phyloP scores from a whole-genome alignment of 441 rosid species.

The Mallotus japonicus region DNA sequence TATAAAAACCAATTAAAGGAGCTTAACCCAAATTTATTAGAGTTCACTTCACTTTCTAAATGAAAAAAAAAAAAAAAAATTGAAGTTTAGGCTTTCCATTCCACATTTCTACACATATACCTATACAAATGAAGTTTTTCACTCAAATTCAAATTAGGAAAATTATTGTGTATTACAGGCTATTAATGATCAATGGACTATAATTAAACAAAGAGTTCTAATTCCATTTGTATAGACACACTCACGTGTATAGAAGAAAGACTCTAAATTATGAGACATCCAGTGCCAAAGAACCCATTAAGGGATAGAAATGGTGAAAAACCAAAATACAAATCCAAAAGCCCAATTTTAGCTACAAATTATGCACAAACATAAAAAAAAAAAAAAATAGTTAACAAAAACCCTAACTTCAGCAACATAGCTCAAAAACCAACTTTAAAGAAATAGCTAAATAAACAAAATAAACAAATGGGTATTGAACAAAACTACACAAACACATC shows the following conservation, averaged over 20 bases:
- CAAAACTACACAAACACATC: constrained; percentile 9
- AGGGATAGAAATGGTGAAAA: neutral
- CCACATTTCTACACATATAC: neutral
- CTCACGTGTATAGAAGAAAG: no score
- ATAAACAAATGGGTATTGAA: constrained; percentile 21
- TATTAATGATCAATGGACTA: no score
- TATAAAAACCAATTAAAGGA: constrained; percentile 1
- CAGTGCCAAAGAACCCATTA: neutral
- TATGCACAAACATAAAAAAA: neutral
- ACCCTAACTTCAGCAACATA: constrained; percentile 2
- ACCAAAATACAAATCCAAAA: neutral
- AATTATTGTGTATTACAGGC: no score
- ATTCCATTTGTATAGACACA: no score
- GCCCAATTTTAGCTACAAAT: neutral
- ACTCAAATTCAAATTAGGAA: no score
- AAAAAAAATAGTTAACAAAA: no score
- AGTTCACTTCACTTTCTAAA: neutral
- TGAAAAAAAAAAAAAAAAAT: neutral
- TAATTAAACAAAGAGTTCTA: no score
- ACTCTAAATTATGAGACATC: neutral
- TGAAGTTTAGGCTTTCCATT: neutral
- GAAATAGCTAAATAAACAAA: constrained; percentile 11
- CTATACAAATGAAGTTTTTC: no score
- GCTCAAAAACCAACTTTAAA: neutral
- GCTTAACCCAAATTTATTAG: neutral